phyloP scores from a whole-genome alignment of 352 stramenopile species.

The Globisporangium acanthophoron region DNA sequence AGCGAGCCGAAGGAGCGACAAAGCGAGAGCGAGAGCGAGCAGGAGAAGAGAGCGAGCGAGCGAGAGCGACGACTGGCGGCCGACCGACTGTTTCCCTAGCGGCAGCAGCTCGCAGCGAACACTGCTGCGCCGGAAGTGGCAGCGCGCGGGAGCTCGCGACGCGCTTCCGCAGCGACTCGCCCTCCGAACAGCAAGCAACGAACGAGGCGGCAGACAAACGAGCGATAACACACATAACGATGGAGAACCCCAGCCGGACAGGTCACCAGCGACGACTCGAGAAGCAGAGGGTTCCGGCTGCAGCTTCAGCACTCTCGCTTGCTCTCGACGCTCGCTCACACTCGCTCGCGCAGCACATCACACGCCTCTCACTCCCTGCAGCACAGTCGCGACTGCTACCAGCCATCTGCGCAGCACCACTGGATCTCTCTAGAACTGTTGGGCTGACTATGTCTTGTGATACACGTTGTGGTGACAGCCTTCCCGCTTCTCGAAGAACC shows the following conservation, averaged over 20 bases:
- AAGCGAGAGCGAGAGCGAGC: too few species aligned
- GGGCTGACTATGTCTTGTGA: neutral
- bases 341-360: neutral
- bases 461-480: conserved; percentile 26
- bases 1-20: neutral
- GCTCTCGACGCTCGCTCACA: neutral
- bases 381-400: too few species aligned
- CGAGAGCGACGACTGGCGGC: neutral
- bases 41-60: neutral
- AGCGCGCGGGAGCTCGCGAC: neutral
- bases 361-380: too few species aligned
- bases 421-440: neutral
- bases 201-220: too few species aligned
- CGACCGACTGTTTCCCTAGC: neutral
- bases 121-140: too few species aligned
- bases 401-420: neutral
- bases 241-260: neutral
- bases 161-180: too few species aligned
- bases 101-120: too few species aligned
- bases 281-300: neutral
- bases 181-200: neutral
- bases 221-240: too few species aligned
- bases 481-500: conserved; percentile 95
- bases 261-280: neutral
- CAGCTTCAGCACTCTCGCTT: neutral